Evolutionary conservation across 441 rosid species (phyloP).

Genomic region (Caryocar brasiliense): DNA sequence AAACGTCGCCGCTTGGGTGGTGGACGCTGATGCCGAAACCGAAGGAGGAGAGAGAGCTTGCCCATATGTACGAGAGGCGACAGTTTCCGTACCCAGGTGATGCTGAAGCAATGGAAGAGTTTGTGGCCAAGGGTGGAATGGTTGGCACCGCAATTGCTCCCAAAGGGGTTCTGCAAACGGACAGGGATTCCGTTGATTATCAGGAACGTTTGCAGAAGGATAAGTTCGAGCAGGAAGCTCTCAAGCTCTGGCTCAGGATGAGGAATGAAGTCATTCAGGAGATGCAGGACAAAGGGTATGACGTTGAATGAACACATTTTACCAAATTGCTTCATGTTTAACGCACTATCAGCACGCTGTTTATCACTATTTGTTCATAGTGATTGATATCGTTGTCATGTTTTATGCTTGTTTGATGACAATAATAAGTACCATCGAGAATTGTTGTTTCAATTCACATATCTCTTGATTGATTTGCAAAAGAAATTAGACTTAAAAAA

Average conservation of each 20-base stretch:
- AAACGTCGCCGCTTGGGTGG: conserved; percentile 81
- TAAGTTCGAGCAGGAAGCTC: conserved; percentile 57
- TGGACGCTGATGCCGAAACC: conserved; percentile 77
- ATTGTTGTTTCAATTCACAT: too few relatives aligned
- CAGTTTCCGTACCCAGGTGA: conserved; percentile 81
- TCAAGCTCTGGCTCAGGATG: conserved; percentile 71
- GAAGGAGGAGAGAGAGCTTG: conserved; percentile 70
- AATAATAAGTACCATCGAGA: too few relatives aligned
- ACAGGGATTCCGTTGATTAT: conserved; percentile 38
- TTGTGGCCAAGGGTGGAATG: conserved; percentile 68
- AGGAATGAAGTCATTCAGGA: conserved; percentile 74
- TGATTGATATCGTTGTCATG: too few relatives aligned
- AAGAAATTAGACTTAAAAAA: too few relatives aligned
- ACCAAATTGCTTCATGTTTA: too few relatives aligned
- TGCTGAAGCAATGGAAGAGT: conserved; percentile 78
- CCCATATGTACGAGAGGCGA: conserved; percentile 60
- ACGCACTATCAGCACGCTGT: too few relatives aligned
- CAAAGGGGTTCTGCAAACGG: conserved; percentile 48
- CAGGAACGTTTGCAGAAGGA: conserved; percentile 57
- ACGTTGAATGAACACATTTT: conserved; percentile 43
- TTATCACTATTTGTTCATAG: too few relatives aligned
- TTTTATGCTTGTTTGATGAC: too few relatives aligned
- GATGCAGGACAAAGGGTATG: conserved; percentile 67
- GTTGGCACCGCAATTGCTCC: conserved; percentile 62
- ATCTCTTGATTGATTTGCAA: too few relatives aligned